These are phyloP conservation scores for Solanum corneliomulleri DNA, from an alignment of 257 asterid species.

Conservation along the genomic window DNA sequence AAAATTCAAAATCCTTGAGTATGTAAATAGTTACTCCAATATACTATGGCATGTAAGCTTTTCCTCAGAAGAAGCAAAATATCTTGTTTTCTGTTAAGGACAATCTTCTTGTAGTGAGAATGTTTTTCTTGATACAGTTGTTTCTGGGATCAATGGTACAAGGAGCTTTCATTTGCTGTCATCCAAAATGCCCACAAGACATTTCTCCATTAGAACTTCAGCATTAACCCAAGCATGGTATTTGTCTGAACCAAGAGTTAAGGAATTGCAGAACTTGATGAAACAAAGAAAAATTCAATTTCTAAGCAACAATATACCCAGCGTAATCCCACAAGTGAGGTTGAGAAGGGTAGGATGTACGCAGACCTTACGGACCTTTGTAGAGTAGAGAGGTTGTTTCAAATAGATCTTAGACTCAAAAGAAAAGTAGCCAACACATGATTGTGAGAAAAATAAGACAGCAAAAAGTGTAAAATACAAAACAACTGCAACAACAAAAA, in stretches of 20 bases:
- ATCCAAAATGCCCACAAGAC: conserved; percentile 74
- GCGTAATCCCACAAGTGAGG: neutral
- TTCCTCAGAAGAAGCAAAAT: neutral
- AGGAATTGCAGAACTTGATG: conserved; percentile 33
- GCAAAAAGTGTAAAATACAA: neutral
- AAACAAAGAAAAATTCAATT: neutral
- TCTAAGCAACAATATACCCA: neutral
- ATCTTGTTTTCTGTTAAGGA: neutral
- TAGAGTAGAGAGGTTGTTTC: neutral
- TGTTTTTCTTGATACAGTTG: neutral
- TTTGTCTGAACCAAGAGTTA: conserved; percentile 44
- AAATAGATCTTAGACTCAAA: neutral
- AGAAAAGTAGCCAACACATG: neutral
- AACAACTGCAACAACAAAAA: neutral
- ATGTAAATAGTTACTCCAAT: neutral
- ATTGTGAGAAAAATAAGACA: neutral
- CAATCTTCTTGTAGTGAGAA: neutral
- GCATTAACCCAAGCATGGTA: conserved; percentile 96
- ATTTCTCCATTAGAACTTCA: conserved; percentile 74
- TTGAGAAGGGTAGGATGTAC: neutral
- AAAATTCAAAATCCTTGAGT: neutral
- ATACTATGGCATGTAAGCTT: neutral
- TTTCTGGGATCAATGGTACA: neutral
- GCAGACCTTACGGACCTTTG: neutral
- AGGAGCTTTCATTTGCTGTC: conserved; percentile 25